Evolutionary conservation across 768 basidiomycete species (phyloP).

Genomic region (Collybiopsis confluens): DNA sequence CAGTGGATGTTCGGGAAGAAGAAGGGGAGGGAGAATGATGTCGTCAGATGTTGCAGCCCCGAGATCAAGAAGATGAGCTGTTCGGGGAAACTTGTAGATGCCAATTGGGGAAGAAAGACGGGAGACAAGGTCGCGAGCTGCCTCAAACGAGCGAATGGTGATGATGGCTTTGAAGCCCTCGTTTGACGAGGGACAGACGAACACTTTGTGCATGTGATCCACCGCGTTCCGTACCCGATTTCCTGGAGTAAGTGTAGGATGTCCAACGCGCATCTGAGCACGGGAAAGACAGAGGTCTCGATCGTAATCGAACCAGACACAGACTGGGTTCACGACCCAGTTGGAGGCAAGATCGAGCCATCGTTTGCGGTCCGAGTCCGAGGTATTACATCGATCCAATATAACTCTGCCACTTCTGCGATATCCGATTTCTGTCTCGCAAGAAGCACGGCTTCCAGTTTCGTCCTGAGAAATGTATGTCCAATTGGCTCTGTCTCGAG

Average conservation of each 20-base stretch:
- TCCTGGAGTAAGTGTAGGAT: slow-evolving; percentile 57
- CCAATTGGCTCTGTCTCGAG: slow-evolving; percentile 41
- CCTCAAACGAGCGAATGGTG: slow-evolving; percentile 45
- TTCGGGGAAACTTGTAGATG: slow-evolving; percentile 58
- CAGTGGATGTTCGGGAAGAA: slow-evolving; percentile 1
- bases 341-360: slow-evolving; percentile 49
- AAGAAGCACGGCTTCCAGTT: slow-evolving; percentile 40
- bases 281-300: slow-evolving; percentile 44
- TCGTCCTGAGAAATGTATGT: slow-evolving; percentile 54
- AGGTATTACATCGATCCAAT: slow-evolving; percentile 55
- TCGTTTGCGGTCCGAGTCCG: slow-evolving; percentile 37
- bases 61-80: slow-evolving; percentile 53
- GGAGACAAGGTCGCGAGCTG: slow-evolving; percentile 42
- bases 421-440: slow-evolving; percentile 48
- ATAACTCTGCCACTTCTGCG: slow-evolving; percentile 35
- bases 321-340: slow-evolving; percentile 42
- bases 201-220: slow-evolving; percentile 44
- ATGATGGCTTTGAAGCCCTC: slow-evolving; percentile 54
- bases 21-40: slow-evolving; percentile 26
- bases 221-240: slow-evolving; percentile 51
- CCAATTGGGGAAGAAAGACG: slow-evolving; percentile 37
- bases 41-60: slow-evolving; percentile 57
- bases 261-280: slow-evolving; percentile 52
- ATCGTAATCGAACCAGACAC: slow-evolving; percentile 54
- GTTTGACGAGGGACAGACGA: slow-evolving; percentile 38